A percentile compares a stretch with the other conserved stretches of the same genome.
These are phyloP conservation scores for Fusarium sp. DNA, from an alignment of 2,329 filamentous ascomycete genomes.

Conservation along the genomic window DNA sequence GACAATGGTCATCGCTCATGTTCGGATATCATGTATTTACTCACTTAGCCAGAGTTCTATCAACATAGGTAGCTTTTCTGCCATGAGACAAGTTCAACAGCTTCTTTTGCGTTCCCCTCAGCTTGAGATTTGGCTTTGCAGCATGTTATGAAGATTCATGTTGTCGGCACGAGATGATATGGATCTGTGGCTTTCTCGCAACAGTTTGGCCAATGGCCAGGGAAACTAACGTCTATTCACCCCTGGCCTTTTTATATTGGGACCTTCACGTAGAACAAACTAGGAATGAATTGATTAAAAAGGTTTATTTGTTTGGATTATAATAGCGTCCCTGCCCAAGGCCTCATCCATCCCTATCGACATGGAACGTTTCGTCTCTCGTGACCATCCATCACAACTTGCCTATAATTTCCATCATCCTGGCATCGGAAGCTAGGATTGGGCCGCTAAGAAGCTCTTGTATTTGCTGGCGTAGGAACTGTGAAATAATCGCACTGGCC, in stretches of 20 bases:
- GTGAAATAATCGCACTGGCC: neutral
- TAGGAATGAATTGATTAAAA: accelerated
- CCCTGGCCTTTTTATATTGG: accelerated
- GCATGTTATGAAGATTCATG: neutral
- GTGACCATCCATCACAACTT: accelerated
- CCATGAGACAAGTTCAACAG: too few species aligned
- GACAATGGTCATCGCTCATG: neutral
- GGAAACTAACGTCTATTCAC: too few species aligned
- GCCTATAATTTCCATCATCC: accelerated
- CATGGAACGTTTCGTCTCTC: accelerated
- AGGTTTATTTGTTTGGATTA: neutral
- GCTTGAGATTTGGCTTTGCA: neutral
- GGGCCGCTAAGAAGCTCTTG: accelerated
- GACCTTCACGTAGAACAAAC: too few species aligned
- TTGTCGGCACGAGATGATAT: neutral
- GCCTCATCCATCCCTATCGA: neutral
- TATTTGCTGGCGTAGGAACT: accelerated
- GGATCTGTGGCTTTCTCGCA: neutral
- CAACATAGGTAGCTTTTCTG: neutral
- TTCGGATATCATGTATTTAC: neutral
- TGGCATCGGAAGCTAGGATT: accelerated
- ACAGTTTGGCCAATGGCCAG: too few species aligned
- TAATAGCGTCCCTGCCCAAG: too few species aligned
- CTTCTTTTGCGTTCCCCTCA: neutral
- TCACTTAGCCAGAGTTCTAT: neutral